Conservation (phyloP, 2,329 filamentous ascomycete species). For the Claviceps sp. region DNA sequence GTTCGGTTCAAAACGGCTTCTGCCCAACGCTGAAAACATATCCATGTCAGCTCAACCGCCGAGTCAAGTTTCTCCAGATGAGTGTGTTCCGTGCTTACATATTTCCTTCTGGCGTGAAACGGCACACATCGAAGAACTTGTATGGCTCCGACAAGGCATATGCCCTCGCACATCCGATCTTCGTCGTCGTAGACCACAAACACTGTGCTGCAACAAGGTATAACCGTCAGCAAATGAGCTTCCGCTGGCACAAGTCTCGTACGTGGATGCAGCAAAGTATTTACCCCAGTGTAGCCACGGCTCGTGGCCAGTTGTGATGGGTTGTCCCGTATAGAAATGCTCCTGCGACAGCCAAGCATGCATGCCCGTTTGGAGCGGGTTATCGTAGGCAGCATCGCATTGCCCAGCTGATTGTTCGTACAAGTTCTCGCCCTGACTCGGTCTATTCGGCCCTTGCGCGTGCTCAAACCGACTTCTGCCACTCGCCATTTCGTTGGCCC, state of each 20-base stretch:
- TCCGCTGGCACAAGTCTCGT: neutral
- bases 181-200: constrained; percentile 21
- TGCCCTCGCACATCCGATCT: constrained; percentile 21
- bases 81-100: constrained; percentile 15
- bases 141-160: constrained; percentile 18
- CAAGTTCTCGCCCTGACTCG: constrained; percentile 22
- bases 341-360: constrained; percentile 19
- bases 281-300: constrained; percentile 25
- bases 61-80: neutral
- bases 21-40: constrained; percentile 14
- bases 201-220: constrained; percentile 17
- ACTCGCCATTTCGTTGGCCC: constrained; percentile 21
- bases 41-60: neutral
- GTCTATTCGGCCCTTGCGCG: constrained; percentile 16
- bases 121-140: constrained; percentile 22
- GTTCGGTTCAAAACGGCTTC: constrained; percentile 11
- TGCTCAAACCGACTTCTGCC: constrained; percentile 18
- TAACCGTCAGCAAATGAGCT: neutral
- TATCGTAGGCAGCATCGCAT: constrained; percentile 17
- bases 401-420: constrained; percentile 18
- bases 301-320: constrained; percentile 19
- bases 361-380: constrained; percentile 17
- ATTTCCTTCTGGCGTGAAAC: constrained; percentile 22
- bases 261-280: neutral
- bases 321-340: constrained; percentile 16